Evolutionary conservation across 129 eudicot genomes (phyloP).

Genomic region (Saussurea involucrata): DNA sequence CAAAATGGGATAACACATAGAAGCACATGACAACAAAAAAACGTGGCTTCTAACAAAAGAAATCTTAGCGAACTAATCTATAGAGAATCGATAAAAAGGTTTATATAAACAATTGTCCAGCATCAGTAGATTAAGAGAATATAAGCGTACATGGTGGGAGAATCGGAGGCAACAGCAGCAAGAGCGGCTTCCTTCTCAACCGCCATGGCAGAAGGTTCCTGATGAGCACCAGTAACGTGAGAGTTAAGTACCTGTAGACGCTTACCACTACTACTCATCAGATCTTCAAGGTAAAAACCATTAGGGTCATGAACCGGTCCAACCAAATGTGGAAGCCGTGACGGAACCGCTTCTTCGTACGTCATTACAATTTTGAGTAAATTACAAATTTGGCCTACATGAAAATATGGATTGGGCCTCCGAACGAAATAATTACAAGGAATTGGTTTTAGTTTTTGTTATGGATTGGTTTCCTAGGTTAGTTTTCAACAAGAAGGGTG

Average conservation of each 20-base stretch:
- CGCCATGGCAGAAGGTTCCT: constrained; percentile 39
- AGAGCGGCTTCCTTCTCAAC: constrained; percentile 71
- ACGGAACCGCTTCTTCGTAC: no score
- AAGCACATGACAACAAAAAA: not conserved
- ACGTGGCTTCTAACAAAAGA: not conserved
- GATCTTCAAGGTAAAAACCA: no score
- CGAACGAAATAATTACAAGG: no score
- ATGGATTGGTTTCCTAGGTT: no score
- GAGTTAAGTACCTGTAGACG: constrained; percentile 31
- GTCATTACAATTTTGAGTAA: no score
- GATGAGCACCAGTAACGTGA: constrained; percentile 25
- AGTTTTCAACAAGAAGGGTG: no score
- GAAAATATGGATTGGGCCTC: no score
- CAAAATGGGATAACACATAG: not conserved
- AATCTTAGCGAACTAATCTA: not conserved
- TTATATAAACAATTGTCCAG: not conserved
- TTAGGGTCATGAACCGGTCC: no score
- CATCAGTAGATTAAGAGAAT: not conserved
- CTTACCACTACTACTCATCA: not conserved
- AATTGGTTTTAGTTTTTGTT: no score
- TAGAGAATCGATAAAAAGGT: not conserved
- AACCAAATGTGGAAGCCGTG: no score
- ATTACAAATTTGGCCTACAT: no score
- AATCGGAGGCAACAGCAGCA: constrained; percentile 54
- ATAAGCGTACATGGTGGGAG: constrained; percentile 55